Evolutionary conservation across 2,329 filamentous ascomycete species (phyloP).

Genomic region (Aspergillus versicolor): DNA sequence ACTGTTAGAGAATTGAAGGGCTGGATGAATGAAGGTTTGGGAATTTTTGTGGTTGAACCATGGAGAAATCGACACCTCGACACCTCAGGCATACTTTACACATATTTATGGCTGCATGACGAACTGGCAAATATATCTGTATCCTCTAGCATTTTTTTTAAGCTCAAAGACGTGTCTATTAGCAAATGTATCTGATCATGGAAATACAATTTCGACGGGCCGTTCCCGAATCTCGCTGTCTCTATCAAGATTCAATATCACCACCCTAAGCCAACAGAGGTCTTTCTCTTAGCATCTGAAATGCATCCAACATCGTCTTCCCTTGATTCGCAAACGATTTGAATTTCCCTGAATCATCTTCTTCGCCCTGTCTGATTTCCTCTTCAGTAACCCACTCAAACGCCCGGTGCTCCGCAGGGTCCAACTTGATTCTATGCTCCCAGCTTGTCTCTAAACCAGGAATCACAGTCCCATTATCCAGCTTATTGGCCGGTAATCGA

Average conservation of each 20-base stretch:
- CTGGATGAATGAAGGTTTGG: not conserved
- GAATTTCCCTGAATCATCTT: not conserved
- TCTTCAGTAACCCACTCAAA: constrained; percentile 40
- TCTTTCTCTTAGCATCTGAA: constrained; percentile 1
- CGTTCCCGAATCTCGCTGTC: not conserved
- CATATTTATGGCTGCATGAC: not conserved
- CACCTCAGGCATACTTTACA: not conserved
- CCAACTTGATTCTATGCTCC: constrained; percentile 29
- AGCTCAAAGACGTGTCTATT: not conserved
- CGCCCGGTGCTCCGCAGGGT: constrained; percentile 35
- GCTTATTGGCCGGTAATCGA: not conserved
- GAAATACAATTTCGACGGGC: not conserved
- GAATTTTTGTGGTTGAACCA: not conserved
- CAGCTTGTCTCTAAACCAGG: constrained; percentile 3
- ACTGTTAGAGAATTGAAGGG: not conserved
- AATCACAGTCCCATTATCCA: not conserved
- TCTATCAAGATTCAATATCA: not conserved
- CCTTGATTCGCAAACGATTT: constrained; percentile 4
- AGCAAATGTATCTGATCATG: not conserved
- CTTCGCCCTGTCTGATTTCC: constrained; percentile 27
- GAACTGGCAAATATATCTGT: not conserved
- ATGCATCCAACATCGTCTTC: constrained; percentile 1
- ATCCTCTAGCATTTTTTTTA: not conserved
- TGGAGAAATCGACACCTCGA: not conserved
- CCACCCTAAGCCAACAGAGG: not conserved